Percentiles rank a stretch among this genome's conserved stretches.
Conservation (phyloP, 805 yeast species). For the Metschnikowia colocasiae region DNA sequence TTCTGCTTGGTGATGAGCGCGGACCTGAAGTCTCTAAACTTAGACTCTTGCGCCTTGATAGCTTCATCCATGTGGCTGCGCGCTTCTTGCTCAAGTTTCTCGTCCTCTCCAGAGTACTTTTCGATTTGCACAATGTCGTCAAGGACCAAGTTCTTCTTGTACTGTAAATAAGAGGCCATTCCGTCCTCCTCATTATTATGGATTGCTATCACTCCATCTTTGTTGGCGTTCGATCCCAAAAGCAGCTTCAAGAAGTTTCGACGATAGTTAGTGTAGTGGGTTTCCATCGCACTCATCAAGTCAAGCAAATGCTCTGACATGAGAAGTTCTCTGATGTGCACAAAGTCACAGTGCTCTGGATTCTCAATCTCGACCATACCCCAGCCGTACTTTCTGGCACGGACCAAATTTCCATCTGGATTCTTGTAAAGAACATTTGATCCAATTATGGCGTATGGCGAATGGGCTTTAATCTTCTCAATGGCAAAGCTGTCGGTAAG, state of each 20-base stretch:
- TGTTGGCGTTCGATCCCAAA: slow-evolving; percentile 19
- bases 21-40: slow-evolving; percentile 60
- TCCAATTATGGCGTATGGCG: slow-evolving; percentile 74
- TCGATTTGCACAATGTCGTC: slow-evolving; percentile 16
- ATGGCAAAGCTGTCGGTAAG: slow-evolving; percentile 27
- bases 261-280: slow-evolving; percentile 72
- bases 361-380: slow-evolving; percentile 84
- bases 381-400: slow-evolving; percentile 69
- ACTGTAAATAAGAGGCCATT: slow-evolving; percentile 15
- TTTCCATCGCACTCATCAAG: slow-evolving; percentile 69
- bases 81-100: slow-evolving; percentile 25
- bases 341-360: slow-evolving; percentile 72
- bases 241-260: slow-evolving; percentile 52
- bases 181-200: slow-evolving; percentile 18
- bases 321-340: slow-evolving; percentile 57
- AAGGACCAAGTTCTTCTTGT: slow-evolving; percentile 14
- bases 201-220: slow-evolving; percentile 4
- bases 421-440: slow-evolving; percentile 43
- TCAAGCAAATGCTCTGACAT: slow-evolving; percentile 74
- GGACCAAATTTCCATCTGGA: slow-evolving; percentile 41
- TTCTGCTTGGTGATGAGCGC: slow-evolving; percentile 53
- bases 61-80: slow-evolving; percentile 25
- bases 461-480: slow-evolving; percentile 33
- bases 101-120: slow-evolving; percentile 22
- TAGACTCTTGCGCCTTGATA: slow-evolving; percentile 48